Percentiles rank a stretch among this genome's conserved stretches.
Evolutionary conservation across 495 filamentous ascomycete genomes (phyloP).

Genomic region (Letharia columbiana): DNA sequence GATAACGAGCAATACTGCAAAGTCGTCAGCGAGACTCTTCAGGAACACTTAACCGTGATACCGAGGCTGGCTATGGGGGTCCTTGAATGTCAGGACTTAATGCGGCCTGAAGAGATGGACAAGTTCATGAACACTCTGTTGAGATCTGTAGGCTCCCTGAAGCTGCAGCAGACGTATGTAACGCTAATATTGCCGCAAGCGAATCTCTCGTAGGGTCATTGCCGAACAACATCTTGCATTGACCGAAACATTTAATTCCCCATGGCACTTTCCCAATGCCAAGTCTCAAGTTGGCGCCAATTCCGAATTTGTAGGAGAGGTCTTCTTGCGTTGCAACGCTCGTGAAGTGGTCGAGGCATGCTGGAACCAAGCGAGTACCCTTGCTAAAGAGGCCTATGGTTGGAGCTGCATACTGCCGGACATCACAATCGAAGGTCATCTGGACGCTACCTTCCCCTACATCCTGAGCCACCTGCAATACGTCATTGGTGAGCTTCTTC

Average conservation of each 20-base stretch:
- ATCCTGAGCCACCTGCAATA: constrained; percentile 95
- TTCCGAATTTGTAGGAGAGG: constrained; percentile 85
- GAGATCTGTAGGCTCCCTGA: constrained; percentile 57
- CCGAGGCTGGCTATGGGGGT: constrained; percentile 91
- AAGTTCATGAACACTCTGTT: constrained; percentile 92
- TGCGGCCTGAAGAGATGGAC: constrained; percentile 72
- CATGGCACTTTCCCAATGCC: constrained; percentile 82
- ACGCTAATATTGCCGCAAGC: constrained; percentile 6
- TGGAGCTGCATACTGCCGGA: constrained; percentile 61
- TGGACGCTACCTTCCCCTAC: constrained; percentile 88
- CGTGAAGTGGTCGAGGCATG: constrained; percentile 81
- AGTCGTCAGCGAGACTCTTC: constrained; percentile 65
- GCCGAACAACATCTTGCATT: constrained; percentile 94
- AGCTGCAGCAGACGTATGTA: neutral
- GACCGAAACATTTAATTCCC: constrained; percentile 91
- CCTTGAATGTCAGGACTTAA: constrained; percentile 71
- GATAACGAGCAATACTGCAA: constrained; percentile 90
- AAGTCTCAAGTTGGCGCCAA: constrained; percentile 54
- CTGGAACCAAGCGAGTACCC: constrained; percentile 58
- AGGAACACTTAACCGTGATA: constrained; percentile 86
- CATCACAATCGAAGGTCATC: constrained; percentile 77
- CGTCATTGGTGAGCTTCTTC: constrained; percentile 88
- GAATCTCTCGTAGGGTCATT: constrained; percentile 88
- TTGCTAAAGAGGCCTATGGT: constrained; percentile 64
- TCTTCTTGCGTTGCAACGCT: constrained; percentile 90